A percentile compares a stretch with the other conserved stretches of the same genome.
Evolutionary conservation across 805 yeast species (phyloP).

Genomic region (Starmerella powellii): DNA sequence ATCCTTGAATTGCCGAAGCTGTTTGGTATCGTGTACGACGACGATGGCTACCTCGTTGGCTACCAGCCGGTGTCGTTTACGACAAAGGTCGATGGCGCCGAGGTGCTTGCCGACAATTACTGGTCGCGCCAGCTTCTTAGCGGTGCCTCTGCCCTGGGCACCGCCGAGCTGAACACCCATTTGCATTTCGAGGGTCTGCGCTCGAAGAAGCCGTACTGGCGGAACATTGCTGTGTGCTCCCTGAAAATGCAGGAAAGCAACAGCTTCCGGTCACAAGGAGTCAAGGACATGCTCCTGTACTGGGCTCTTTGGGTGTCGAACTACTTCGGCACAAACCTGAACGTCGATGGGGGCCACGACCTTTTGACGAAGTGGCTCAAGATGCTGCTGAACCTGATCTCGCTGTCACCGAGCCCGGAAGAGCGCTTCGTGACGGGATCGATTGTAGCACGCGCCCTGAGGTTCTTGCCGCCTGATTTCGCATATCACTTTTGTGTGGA

Average conservation of each 20-base stretch:
- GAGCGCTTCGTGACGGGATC: conserved; percentile 38
- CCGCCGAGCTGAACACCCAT: conserved; percentile 27
- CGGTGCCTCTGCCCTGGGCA: conserved; percentile 28
- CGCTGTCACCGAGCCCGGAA: conserved; percentile 26
- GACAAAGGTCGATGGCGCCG: conserved; percentile 11
- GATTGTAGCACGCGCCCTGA: conserved; percentile 50
- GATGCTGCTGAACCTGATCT: conserved; percentile 30
- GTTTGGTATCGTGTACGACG: neutral
- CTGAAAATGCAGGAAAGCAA: neutral
- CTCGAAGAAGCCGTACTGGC: conserved; percentile 3
- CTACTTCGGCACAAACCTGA: conserved; percentile 19
- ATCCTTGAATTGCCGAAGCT: conserved; percentile 18
- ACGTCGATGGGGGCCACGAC: conserved; percentile 28
- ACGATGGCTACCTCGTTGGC: neutral
- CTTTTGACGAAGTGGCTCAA: conserved; percentile 33
- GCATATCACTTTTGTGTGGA: conserved; percentile 53
- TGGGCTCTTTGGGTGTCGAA: conserved; percentile 28
- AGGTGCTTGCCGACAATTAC: conserved; percentile 12
- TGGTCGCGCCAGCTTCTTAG: conserved; percentile 15
- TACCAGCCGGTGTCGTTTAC: neutral
- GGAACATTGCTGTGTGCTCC: neutral
- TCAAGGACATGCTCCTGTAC: conserved; percentile 29
- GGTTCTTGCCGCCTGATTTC: conserved; percentile 43
- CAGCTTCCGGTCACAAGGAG: conserved; percentile 23
- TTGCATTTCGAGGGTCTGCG: conserved; percentile 24